A percentile compares a stretch with the other conserved stretches of the same genome.
Evolutionary conservation across 148 eudicot species (phyloP).

Genomic region (Vaccinium vitisidaea): DNA sequence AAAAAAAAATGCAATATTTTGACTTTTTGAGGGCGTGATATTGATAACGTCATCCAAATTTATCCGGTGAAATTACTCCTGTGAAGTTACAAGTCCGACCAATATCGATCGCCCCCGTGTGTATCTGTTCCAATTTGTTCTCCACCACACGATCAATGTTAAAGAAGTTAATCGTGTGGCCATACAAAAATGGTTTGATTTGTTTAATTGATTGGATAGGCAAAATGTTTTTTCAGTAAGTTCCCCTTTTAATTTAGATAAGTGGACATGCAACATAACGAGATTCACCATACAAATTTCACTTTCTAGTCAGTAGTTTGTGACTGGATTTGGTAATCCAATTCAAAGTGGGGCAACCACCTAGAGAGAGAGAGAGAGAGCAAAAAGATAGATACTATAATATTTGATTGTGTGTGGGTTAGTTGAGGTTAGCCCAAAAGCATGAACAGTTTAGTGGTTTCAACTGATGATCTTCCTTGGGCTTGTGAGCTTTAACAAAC

Average conservation of each 20-base stretch:
- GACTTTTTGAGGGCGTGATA: no score
- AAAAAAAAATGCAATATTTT: no score
- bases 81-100: no score
- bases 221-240: no score
- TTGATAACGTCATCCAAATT: no score
- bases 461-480: background rate
- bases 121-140: no score
- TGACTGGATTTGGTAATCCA: conserved; percentile 11
- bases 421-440: conserved; percentile 5
- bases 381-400: background rate
- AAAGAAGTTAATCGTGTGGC: no score
- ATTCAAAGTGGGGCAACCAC: conserved; percentile 5
- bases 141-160: no score
- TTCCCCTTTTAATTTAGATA: background rate
- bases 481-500: background rate
- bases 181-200: no score
- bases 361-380: background rate
- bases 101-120: no score
- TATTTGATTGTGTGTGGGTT: background rate
- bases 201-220: no score
- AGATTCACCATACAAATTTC: background rate
- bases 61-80: no score
- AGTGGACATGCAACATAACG: background rate
- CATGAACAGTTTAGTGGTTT: conserved; percentile 10
- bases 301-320: background rate